phyloP scores from a whole-genome alignment of 1,284 basidiomycete genomes.

The Agaricales sp. region DNA sequence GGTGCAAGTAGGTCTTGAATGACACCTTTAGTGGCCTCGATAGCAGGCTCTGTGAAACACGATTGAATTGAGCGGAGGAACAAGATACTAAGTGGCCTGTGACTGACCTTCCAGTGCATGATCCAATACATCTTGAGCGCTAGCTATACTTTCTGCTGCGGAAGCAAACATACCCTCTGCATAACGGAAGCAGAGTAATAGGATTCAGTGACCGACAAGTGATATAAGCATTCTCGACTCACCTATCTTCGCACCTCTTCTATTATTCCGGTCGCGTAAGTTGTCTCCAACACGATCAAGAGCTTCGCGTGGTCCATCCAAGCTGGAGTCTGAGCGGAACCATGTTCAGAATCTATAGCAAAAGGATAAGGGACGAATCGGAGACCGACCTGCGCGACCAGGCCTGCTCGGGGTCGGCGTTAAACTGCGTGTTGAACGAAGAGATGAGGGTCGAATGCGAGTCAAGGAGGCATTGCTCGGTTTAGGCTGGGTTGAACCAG shows the following conservation, averaged over 20 bases:
- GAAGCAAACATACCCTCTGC: neutral
- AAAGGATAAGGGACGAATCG: too few relatives aligned
- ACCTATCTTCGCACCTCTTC: neutral
- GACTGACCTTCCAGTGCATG: neutral
- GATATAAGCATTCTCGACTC: neutral
- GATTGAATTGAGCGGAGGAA: neutral
- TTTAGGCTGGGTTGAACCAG: too few relatives aligned
- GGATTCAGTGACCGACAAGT: neutral
- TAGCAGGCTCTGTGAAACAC: neutral
- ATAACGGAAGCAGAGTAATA: neutral
- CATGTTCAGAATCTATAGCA: too few relatives aligned
- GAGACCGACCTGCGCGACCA: too few relatives aligned
- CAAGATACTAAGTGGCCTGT: too few relatives aligned
- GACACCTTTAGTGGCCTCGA: neutral
- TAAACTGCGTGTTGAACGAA: too few relatives aligned
- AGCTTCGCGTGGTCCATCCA: neutral
- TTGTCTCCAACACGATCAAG: neutral
- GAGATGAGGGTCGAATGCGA: too few relatives aligned
- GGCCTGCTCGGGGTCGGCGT: too few relatives aligned
- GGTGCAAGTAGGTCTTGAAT: slow-evolving; percentile 7
- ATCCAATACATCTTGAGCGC: neutral
- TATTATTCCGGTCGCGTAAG: too few relatives aligned
- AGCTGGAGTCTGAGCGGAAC: too few relatives aligned
- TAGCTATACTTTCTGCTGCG: neutral
- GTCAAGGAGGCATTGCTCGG: too few relatives aligned